Evolutionary conservation across 495 filamentous ascomycete species (phyloP).

Genomic region (Aspergillus panamensis): DNA sequence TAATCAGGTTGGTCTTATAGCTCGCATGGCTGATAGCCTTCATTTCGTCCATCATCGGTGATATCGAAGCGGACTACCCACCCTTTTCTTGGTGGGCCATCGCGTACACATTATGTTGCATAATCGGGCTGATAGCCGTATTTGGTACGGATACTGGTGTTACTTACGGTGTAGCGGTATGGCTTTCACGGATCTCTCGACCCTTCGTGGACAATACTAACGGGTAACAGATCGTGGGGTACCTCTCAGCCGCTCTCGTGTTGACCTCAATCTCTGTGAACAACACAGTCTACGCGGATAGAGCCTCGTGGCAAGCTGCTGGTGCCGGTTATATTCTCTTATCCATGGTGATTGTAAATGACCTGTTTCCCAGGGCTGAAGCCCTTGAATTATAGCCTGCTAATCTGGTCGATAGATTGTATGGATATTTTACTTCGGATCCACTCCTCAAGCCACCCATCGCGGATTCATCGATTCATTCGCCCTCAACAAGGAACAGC

Average conservation of each 20-base stretch:
- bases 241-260: slow-evolving; percentile 75
- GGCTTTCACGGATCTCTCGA: slow-evolving; percentile 17
- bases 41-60: slow-evolving; percentile 75
- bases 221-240: slow-evolving; percentile 68
- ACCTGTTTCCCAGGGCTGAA: no score
- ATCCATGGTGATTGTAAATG: slow-evolving; percentile 84
- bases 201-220: slow-evolving; percentile 21
- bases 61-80: slow-evolving; percentile 59
- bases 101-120: slow-evolving; percentile 78
- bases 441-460: slow-evolving; percentile 79
- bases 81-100: slow-evolving; percentile 89
- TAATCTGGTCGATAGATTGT: slow-evolving; percentile 62
- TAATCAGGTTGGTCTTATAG: slow-evolving; percentile 42
- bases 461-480: slow-evolving; percentile 95
- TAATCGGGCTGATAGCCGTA: slow-evolving; percentile 72
- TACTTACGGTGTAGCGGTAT: slow-evolving; percentile 85
- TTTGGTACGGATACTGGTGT: slow-evolving; percentile 76
- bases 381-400: not conserved
- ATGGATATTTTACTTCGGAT: slow-evolving; percentile 99
- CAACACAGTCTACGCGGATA: slow-evolving; percentile 66
- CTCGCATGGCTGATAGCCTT: slow-evolving; percentile 94
- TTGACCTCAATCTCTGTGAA: slow-evolving; percentile 82
- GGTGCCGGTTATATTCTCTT: slow-evolving; percentile 94
- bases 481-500: slow-evolving; percentile 81
- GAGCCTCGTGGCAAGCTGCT: slow-evolving; percentile 74